Evolutionary conservation across 768 basidiomycete genomes (phyloP).

Genomic region (Rhodotorula graminis): DNA sequence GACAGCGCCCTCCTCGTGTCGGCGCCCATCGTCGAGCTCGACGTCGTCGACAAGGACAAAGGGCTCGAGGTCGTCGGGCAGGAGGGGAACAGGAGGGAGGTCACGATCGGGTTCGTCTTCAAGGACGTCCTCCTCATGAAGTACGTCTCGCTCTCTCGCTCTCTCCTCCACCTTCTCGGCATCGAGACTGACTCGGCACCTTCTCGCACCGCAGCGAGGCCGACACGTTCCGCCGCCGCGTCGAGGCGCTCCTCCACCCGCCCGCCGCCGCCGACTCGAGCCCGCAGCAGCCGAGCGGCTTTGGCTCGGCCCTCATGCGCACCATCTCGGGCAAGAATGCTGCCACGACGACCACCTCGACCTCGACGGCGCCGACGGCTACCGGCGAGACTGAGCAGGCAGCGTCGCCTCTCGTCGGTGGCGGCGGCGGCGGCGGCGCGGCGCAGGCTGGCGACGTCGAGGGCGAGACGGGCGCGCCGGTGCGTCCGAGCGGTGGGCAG

Average conservation of each 20-base stretch:
- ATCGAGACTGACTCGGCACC: neutral
- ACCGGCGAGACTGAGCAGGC: no score
- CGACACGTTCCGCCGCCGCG: neutral
- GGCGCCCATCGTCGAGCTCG: slow-evolving; percentile 23
- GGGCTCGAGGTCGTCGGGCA: neutral
- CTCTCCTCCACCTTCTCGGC: neutral
- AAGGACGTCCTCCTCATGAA: slow-evolving; percentile 13
- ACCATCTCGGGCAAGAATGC: slow-evolving; percentile 3
- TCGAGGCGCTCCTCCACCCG: neutral
- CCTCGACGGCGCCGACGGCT: no score
- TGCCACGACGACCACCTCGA: no score
- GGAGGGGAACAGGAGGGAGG: slow-evolving; percentile 3
- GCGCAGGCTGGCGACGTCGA: neutral
- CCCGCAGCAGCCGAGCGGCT: neutral
- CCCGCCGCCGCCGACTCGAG: neutral
- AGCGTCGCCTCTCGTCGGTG: neutral
- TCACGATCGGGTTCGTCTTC: slow-evolving; percentile 15
- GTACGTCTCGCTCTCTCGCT: neutral
- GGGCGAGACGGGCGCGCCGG: neutral
- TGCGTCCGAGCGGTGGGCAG: neutral
- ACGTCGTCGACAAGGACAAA: neutral
- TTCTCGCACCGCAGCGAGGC: slow-evolving; percentile 3
- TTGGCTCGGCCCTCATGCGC: neutral
- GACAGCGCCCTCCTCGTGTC: neutral
- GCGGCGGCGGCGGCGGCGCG: neutral